Conservation (phyloP, 495 filamentous ascomycete genomes). For the Penicillium roqueforti region DNA sequence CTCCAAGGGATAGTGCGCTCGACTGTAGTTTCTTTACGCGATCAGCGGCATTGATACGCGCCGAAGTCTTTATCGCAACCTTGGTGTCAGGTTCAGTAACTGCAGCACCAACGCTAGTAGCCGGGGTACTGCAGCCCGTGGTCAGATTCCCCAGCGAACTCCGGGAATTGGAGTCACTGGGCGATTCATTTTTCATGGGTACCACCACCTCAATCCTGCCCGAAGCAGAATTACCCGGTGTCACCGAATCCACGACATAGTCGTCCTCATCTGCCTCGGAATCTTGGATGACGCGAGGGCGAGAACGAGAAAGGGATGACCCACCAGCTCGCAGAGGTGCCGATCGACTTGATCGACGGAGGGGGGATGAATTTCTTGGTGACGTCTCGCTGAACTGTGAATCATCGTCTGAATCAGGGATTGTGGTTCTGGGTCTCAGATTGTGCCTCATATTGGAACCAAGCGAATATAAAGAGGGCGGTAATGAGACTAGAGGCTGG, state of each 20-base stretch:
- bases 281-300: conserved; percentile 20
- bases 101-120: conserved; percentile 66
- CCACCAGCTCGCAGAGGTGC: conserved; percentile 23
- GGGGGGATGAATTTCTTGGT: conserved; percentile 16
- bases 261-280: conserved; percentile 24
- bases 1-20: conserved; percentile 33
- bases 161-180: conserved; percentile 21
- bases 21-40: conserved; percentile 40
- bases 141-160: conserved; percentile 29
- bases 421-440: conserved; percentile 6
- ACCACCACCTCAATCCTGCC: conserved; percentile 38
- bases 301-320: conserved; percentile 19
- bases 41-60: conserved; percentile 37
- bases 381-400: conserved; percentile 15
- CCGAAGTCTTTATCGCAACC: conserved; percentile 23
- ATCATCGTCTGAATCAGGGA: conserved; percentile 27
- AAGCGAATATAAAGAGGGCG: not conserved
- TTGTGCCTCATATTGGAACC: conserved; percentile 15
- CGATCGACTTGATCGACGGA: conserved; percentile 22
- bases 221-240: not conserved
- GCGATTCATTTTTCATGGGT: conserved; percentile 26
- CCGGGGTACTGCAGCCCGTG: conserved; percentile 68
- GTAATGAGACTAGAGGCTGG: no score
- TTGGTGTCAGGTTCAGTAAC: conserved; percentile 42
- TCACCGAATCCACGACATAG: conserved; percentile 1